A percentile compares a stretch with the other conserved stretches of the same genome.
phyloP scores from a whole-genome alignment of 2,329 filamentous ascomycete species.

The Talaromyces sp. region DNA sequence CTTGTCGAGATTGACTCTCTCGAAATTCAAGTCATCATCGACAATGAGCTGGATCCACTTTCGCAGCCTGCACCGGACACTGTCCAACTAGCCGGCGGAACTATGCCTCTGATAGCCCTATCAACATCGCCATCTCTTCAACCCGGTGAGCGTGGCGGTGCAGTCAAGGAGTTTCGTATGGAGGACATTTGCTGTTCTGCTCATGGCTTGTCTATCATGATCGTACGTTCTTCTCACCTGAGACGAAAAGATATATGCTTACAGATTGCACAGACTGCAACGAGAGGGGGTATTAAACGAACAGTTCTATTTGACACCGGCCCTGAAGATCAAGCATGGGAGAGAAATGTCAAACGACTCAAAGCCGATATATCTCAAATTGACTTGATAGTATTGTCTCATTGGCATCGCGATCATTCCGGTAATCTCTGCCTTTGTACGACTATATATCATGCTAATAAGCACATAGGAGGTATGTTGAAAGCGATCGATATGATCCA shows the following conservation, averaged over 20 bases:
- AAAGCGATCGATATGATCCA: constrained; percentile 50
- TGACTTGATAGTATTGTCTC: constrained; percentile 50
- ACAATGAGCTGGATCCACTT: constrained; percentile 55
- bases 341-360: constrained; percentile 49
- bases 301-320: constrained; percentile 54
- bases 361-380: constrained; percentile 43
- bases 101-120: constrained; percentile 42
- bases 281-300: constrained; percentile 43
- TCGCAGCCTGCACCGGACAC: constrained; percentile 46
- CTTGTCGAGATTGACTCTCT: constrained; percentile 46
- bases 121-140: constrained; percentile 32
- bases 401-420: constrained; percentile 57
- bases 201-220: constrained; percentile 53
- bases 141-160: constrained; percentile 38
- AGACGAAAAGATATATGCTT: neutral
- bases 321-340: constrained; percentile 52
- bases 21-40: constrained; percentile 51
- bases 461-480: constrained; percentile 44
- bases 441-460: neutral
- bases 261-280: constrained; percentile 43
- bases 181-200: constrained; percentile 53
- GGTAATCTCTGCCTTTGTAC: constrained; percentile 28
- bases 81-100: constrained; percentile 42
- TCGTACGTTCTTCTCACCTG: constrained; percentile 35
- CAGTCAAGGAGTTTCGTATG: constrained; percentile 48